These are phyloP conservation scores for Inga oerstediana DNA, from an alignment of 306 rosid species.

Conservation along the genomic window DNA sequence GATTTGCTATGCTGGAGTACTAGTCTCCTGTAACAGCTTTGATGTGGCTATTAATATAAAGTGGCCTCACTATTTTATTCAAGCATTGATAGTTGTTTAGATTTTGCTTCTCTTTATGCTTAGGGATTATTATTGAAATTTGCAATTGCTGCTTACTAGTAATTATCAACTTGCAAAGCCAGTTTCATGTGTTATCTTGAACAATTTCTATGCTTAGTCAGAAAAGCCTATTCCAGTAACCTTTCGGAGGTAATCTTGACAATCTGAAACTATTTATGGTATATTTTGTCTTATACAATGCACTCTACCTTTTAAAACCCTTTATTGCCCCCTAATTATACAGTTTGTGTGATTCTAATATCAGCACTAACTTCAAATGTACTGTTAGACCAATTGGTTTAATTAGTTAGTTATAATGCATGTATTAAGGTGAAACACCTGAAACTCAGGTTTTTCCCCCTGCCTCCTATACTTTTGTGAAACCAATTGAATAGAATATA, in stretches of 20 bases:
- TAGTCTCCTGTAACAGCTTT: slow-evolving; percentile 15
- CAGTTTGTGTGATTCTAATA: neutral
- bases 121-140: neutral
- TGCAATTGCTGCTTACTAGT: neutral
- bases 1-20: slow-evolving; percentile 14
- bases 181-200: neutral
- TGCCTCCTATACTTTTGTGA: neutral
- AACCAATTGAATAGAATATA: neutral
- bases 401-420: neutral
- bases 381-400: neutral
- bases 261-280: neutral
- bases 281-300: neutral
- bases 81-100: neutral
- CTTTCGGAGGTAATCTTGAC: neutral
- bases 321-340: neutral
- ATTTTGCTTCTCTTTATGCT: neutral
- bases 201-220: neutral
- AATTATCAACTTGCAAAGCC: neutral
- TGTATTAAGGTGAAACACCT: neutral
- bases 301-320: neutral
- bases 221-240: neutral
- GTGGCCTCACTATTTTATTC: neutral
- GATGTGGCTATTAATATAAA: neutral
- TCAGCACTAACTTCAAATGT: neutral
- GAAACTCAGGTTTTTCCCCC: neutral